Base-by-base conservation (phyloP, 352 stramenopile genomes). In the Globisporangium abappressorium region DNA sequence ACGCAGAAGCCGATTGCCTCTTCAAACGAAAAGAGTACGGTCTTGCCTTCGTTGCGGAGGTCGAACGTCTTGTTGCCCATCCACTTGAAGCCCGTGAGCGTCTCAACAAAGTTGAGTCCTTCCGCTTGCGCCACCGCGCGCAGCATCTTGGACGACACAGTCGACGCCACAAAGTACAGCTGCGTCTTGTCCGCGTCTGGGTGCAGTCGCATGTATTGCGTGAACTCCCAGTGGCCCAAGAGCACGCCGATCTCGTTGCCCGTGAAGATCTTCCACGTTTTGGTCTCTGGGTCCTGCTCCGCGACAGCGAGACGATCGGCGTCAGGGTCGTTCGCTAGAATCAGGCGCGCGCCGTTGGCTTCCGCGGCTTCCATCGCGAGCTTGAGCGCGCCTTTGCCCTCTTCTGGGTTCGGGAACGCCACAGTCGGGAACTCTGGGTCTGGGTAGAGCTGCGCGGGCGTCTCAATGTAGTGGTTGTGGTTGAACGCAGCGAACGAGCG, bases 81-180 rank as follows among this genome's bases (percentile, higher is more conserved):
- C 97, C 97, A 99, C 84, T 99, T 99, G 81, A 99, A 99, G 34
- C 98, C 98, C 30, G 98, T 99, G 56, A 99, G 87, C 33, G 96
- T 99, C 73, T 99, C 97, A 69, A 98, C 94, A 76, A 99, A 99
- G 57, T 92, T 84, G 61, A 99, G 93, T 0, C 97, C 97, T 74
- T 99, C 95, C 9, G 71, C 69, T 24, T 92, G 62, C 2, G 92
- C 97, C 4, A 99, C 97, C 15, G 90, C 89, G 38, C 85, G 75
- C 24, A 99, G 80, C 90, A 99, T 98, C 83, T 99, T 98, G 56
- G 96, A 99, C 56, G 96, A 99, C 15, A 99, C 97, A 2, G 96
- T 99, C 46, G 91, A 98, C 5, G 93, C 93, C 41, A 98, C 91
- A 77, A 99, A 92, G 79, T 91, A 94, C 11, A 94, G 66, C 64